Conservation (phyloP, 495 filamentous ascomycete species). For the Umbilicaria muhlenbergii region DNA sequence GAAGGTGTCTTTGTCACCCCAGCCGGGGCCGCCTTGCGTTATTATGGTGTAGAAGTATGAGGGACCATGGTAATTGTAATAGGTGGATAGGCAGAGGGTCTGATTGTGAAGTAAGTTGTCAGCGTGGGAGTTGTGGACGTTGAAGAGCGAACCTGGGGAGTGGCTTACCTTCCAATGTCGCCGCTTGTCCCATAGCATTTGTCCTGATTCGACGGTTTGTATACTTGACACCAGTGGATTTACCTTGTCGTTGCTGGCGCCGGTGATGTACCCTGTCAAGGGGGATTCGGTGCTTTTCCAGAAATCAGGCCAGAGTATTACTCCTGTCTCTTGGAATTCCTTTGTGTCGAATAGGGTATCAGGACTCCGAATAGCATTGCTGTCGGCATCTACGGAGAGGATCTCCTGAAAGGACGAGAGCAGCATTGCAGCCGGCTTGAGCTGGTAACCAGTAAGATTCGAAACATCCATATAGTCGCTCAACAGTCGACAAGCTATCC, state of each 20-base stretch:
- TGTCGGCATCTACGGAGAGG: constrained; percentile 28
- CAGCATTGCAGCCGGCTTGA: constrained; percentile 25
- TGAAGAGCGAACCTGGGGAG: neutral
- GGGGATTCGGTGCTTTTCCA: constrained; percentile 1
- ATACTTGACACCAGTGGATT: neutral
- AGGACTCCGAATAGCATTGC: constrained; percentile 17
- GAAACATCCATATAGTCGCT: constrained; percentile 15
- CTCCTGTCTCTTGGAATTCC: constrained; percentile 13
- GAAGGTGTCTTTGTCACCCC: constrained; percentile 5
- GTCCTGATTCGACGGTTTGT: constrained; percentile 1
- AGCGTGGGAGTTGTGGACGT: neutral
- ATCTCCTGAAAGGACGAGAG: constrained; percentile 25
- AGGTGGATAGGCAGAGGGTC: neutral
- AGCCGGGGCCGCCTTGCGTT: constrained; percentile 3
- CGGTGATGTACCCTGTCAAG: neutral
- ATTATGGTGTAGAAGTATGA: constrained; percentile 1
- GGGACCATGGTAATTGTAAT: constrained; percentile 3
- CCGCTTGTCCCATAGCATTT: constrained; percentile 2
- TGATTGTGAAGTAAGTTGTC: neutral
- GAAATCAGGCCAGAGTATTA: constrained; percentile 18
- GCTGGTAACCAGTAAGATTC: constrained; percentile 14
- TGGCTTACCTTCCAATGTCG: constrained; percentile 1
- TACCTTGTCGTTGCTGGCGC: neutral
- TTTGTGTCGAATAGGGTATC: constrained; percentile 13
- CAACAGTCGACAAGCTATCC: constrained; percentile 7